phyloP scores from a whole-genome alignment of 192 early-diverging fungal genomes.

The Anaeromyces robustus region DNA sequence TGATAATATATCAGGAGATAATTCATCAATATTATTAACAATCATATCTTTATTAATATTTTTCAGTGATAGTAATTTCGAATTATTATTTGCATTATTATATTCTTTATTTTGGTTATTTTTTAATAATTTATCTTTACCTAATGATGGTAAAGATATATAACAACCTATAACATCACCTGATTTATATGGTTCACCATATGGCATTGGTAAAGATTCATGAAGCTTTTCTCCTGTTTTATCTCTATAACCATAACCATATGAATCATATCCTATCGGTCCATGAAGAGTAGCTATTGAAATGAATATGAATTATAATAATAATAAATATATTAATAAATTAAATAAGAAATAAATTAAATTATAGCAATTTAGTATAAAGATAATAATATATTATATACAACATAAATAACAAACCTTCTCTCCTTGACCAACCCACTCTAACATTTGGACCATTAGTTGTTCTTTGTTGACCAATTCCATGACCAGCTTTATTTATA shows the following conservation, averaged over 20 bases:
- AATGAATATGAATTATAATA: not conserved
- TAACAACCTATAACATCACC: conserved; percentile 50
- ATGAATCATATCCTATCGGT: conserved; percentile 48
- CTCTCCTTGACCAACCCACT: conserved; percentile 41
- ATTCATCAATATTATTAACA: conserved; percentile 19
- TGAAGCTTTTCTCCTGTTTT: conserved; percentile 42
- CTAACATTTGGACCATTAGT: conserved; percentile 41
- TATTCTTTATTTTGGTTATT: not conserved
- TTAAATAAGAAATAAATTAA: no score
- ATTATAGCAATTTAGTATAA: no score
- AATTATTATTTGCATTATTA: not conserved
- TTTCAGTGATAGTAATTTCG: not conserved
- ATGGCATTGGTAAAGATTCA: conserved; percentile 24
- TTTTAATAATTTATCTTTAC: not conserved
- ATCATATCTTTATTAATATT: not conserved
- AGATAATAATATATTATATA: not conserved
- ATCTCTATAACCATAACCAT: conserved; percentile 45
- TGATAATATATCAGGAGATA: conserved; percentile 12
- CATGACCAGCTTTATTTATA: conserved; percentile 19
- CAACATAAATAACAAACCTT: conserved; percentile 19
- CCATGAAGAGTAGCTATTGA: conserved; percentile 16
- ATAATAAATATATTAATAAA: not conserved
- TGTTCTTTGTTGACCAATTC: conserved; percentile 13
- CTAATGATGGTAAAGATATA: conserved; percentile 27
- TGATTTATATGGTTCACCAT: conserved; percentile 36